Conservation (phyloP, 164 flowering plant species). For the Sextonia rubra region DNA sequence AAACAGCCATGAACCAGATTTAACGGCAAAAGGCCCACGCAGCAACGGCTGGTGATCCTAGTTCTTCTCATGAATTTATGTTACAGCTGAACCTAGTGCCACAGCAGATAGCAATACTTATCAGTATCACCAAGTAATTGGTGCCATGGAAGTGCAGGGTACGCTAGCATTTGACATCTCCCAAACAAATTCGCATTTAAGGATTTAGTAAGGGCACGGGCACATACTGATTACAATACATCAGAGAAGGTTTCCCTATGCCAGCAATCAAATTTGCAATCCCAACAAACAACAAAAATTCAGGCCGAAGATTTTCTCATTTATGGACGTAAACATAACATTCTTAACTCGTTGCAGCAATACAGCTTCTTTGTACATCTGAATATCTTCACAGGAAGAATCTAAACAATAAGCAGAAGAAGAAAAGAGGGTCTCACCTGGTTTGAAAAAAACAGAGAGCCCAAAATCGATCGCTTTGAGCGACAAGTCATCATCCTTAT, state of each 20-base stretch:
- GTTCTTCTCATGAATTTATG: not conserved
- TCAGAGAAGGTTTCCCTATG: not conserved
- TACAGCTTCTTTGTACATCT: not conserved
- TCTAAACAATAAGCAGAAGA: not conserved
- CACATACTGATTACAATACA: not conserved
- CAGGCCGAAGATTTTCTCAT: too few species aligned
- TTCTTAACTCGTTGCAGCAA: not conserved
- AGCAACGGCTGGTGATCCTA: not conserved
- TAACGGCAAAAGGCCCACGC: not conserved
- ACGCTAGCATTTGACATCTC: not conserved
- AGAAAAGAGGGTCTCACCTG: conserved; percentile 38
- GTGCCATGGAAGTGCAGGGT: not conserved
- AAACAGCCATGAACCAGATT: not conserved
- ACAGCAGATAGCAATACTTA: not conserved
- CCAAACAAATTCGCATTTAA: too few species aligned
- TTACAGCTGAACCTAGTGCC: not conserved
- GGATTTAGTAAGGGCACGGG: not conserved
- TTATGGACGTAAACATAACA: too few species aligned
- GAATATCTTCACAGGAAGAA: not conserved
- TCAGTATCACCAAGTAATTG: too few species aligned
- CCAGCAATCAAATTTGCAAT: too few species aligned
- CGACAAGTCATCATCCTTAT: conserved; percentile 83
- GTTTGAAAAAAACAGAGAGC: conserved; percentile 88
- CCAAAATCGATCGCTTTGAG: conserved; percentile 95
- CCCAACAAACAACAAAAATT: too few species aligned